These are phyloP conservation scores for Microsporum canis DNA, from an alignment of 2,329 filamentous ascomycete genomes.

Conservation along the genomic window DNA sequence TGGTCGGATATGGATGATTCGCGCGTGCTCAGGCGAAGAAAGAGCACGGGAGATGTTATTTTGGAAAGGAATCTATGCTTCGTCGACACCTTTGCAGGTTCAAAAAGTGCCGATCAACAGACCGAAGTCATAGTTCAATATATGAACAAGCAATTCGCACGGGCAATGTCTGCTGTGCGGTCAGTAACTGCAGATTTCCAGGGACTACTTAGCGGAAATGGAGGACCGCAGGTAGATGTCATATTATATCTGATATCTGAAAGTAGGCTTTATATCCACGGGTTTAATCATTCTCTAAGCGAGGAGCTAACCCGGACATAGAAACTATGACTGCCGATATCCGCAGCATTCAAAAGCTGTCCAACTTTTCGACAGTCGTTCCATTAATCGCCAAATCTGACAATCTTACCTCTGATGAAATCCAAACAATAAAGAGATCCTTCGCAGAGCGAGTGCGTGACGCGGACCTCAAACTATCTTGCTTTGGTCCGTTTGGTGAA, in stretches of 20 bases:
- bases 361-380: conserved; percentile 68
- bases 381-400: conserved; percentile 72
- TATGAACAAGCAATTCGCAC: conserved; percentile 57
- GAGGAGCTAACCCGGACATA: conserved; percentile 20
- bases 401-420: conserved; percentile 47
- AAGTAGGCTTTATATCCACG: conserved; percentile 39
- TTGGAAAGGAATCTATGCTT: conserved; percentile 90
- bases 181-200: conserved; percentile 64
- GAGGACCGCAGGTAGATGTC: conserved; percentile 72
- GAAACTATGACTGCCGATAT: conserved; percentile 54
- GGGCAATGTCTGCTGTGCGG: conserved; percentile 49
- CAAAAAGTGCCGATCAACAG: conserved; percentile 38
- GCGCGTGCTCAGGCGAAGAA: conserved; percentile 49
- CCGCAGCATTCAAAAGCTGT: conserved; percentile 58
- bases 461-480: conserved; percentile 53
- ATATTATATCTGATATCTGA: conserved; percentile 71
- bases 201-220: conserved; percentile 65
- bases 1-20: conserved; percentile 68
- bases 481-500: conserved; percentile 43
- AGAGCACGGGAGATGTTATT: conserved; percentile 62
- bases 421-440: conserved; percentile 47
- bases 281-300: neutral
- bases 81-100: conserved; percentile 62
- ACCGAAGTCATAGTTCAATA: conserved; percentile 57
- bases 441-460: conserved; percentile 25